A percentile compares a stretch with the other conserved stretches of the same genome.
These are phyloP conservation scores for Brassica nigra DNA, from an alignment of 345 rosid species.

Conservation along the genomic window DNA sequence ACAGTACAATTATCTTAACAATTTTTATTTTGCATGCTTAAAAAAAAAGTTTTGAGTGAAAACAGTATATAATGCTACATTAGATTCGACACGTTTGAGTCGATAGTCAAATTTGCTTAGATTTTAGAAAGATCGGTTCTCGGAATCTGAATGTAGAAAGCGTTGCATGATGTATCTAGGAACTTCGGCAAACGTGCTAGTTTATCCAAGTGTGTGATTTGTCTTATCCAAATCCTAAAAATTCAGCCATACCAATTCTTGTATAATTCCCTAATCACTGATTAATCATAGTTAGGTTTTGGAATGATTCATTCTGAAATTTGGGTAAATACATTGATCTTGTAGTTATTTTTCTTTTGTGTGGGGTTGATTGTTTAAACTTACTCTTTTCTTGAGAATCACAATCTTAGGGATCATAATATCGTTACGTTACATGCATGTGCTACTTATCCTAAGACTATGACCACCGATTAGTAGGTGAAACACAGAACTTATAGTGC, in stretches of 20 bases:
- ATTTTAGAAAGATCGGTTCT: neutral
- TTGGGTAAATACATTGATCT: neutral
- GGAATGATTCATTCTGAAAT: neutral
- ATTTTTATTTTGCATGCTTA: neutral
- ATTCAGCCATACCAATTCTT: neutral
- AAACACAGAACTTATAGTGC: neutral
- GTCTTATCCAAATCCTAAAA: neutral
- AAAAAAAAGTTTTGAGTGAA: neutral
- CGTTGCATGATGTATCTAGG: neutral
- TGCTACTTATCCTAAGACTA: neutral
- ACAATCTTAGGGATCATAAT: neutral
- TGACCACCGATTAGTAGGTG: neutral
- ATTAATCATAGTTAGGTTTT: neutral
- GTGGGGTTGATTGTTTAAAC: neutral
- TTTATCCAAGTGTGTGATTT: neutral
- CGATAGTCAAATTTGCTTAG: neutral
- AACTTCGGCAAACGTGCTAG: no score
- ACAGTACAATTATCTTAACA: neutral
- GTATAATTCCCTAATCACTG: neutral
- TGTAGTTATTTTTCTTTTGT: neutral
- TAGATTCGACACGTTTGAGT: neutral
- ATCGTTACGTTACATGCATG: neutral
- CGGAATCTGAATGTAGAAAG: neutral
- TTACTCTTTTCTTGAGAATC: neutral
- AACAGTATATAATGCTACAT: neutral